These are phyloP conservation scores for Eragrostis tef DNA, from an alignment of 202 grass and related monocot species.

Conservation along the genomic window DNA sequence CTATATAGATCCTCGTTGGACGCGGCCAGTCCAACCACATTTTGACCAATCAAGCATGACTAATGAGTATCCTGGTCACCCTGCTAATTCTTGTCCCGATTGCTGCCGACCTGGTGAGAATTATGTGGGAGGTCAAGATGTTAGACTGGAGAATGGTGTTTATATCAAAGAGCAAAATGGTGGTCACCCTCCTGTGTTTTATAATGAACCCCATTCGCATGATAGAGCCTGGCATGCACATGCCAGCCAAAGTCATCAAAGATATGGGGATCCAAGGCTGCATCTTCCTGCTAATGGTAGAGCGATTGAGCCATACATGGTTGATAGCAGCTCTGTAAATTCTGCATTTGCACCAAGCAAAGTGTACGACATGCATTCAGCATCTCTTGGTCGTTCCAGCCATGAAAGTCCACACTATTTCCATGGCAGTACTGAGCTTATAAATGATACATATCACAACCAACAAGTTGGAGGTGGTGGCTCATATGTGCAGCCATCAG, in stretches of 20 bases:
- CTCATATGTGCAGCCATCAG: constrained; percentile 49
- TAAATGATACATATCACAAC: constrained; percentile 70
- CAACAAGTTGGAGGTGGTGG: constrained; percentile 56
- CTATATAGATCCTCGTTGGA: constrained; percentile 64
- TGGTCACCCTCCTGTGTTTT: constrained; percentile 55
- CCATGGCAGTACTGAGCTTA: constrained; percentile 48
- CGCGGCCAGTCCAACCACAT: constrained; percentile 51
- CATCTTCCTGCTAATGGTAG: constrained; percentile 57
- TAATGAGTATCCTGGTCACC: constrained; percentile 60
- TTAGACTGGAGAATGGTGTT: constrained; percentile 62
- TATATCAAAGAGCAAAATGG: constrained; percentile 65
- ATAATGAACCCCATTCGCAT: constrained; percentile 63
- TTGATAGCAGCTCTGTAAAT: constrained; percentile 60
- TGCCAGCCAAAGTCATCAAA: constrained; percentile 60
- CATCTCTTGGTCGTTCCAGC: constrained; percentile 53
- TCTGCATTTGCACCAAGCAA: constrained; percentile 59
- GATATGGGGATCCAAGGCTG: constrained; percentile 65
- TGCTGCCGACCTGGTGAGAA: constrained; percentile 58
- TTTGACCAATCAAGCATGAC: constrained; percentile 57
- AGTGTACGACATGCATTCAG: constrained; percentile 61
- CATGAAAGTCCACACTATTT: constrained; percentile 66
- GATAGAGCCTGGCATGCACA: constrained; percentile 62
- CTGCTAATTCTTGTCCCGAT: constrained; percentile 60
- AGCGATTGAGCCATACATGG: constrained; percentile 59
- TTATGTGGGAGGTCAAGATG: constrained; percentile 64